Percentiles rank a stretch among this genome's conserved stretches.
phyloP scores from a whole-genome alignment of 2,329 filamentous ascomycete genomes.

The Akanthomyces muscarius region DNA sequence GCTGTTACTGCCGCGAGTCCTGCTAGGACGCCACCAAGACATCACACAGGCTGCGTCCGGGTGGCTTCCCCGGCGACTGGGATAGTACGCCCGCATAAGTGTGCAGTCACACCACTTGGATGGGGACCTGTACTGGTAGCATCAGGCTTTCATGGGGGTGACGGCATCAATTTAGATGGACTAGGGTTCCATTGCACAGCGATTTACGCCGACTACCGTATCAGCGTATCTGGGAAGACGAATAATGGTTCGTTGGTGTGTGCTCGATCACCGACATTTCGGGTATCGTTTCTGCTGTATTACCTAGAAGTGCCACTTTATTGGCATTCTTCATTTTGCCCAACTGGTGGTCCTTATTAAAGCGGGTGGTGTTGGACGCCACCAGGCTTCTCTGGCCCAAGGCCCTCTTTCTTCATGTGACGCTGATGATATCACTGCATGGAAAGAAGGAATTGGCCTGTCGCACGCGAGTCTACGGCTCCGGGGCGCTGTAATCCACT shows the following conservation, averaged over 20 bases:
- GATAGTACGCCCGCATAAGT: not conserved
- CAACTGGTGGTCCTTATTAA: not conserved
- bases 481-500: not conserved
- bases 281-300: not conserved
- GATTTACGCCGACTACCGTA: not conserved
- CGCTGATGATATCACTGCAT: not conserved
- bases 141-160: not conserved
- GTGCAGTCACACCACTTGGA: not conserved
- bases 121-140: not conserved
- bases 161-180: not conserved
- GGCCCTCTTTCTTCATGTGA: not conserved
- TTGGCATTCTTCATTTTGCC: not conserved
- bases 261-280: not conserved
- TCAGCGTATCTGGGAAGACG: not conserved
- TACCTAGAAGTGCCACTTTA: not conserved
- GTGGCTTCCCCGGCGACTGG: conserved; percentile 7
- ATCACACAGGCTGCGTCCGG: not conserved
- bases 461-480: not conserved
- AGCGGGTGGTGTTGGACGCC: not conserved
- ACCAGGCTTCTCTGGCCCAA: not conserved
- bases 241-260: not conserved
- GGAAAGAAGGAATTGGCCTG: not conserved
- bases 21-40: not conserved
- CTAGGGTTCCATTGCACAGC: not conserved
- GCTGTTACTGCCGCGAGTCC: not conserved